Percentiles rank a stretch among this genome's conserved stretches.
These are phyloP conservation scores for Lotus japonicus DNA, from an alignment of 306 rosid species.

Conservation along the genomic window DNA sequence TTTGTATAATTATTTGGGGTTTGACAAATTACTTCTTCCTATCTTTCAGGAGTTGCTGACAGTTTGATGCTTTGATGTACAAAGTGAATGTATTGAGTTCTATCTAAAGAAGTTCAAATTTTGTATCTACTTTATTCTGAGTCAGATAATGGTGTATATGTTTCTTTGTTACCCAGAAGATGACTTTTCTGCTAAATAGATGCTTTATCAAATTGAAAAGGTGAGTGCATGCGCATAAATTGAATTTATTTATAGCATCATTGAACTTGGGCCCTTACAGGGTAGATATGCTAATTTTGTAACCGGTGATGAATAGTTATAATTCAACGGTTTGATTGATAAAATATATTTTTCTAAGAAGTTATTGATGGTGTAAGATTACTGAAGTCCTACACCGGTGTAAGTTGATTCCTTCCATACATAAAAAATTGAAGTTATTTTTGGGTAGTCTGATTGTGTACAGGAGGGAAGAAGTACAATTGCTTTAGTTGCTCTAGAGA, in stretches of 20 bases:
- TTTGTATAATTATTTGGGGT: neutral
- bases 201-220: constrained; percentile 8
- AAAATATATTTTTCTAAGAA: too few species aligned
- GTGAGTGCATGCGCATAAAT: constrained; percentile 12
- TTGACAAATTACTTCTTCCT: constrained; percentile 10
- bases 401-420: too few species aligned
- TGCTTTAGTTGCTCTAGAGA: too few species aligned
- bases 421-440: too few species aligned
- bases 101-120: constrained; percentile 21
- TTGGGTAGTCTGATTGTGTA: too few species aligned
- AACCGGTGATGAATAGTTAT: too few species aligned
- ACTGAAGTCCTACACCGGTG: too few species aligned
- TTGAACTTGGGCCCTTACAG: neutral
- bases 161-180: constrained; percentile 5
- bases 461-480: too few species aligned
- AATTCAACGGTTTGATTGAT: too few species aligned
- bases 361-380: too few species aligned
- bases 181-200: constrained; percentile 13
- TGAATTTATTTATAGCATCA: neutral
- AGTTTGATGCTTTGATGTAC: constrained; percentile 37
- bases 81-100: constrained; percentile 35
- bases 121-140: constrained; percentile 14
- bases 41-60: constrained; percentile 85
- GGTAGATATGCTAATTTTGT: neutral
- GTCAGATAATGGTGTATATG: constrained; percentile 15